phyloP scores from a whole-genome alignment of 176 grass and related monocot species.

The Puya raimondii region DNA sequence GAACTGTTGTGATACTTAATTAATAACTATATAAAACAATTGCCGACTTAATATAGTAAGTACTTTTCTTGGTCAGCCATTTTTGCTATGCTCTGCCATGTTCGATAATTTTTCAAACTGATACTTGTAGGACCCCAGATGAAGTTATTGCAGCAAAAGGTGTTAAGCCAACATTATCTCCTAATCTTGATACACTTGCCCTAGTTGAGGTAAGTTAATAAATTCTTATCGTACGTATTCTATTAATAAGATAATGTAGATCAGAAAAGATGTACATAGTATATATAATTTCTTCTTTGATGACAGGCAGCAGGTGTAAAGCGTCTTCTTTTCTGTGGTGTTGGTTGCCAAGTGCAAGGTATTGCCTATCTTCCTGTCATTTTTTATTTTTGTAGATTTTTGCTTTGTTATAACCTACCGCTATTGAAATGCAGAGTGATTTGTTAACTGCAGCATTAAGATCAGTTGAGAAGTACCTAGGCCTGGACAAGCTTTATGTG shows the following conservation, averaged over 20 bases:
- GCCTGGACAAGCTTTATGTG: slow-evolving; percentile 97
- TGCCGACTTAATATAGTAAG: too few relatives aligned
- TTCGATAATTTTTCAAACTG: slow-evolving; percentile 9
- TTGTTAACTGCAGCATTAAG: slow-evolving; percentile 66
- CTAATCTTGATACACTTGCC: slow-evolving; percentile 70
- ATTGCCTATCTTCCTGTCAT: neutral
- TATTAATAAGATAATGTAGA: neutral
- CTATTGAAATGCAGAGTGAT: slow-evolving; percentile 40
- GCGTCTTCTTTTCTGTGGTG: slow-evolving; percentile 91
- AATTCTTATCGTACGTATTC: slow-evolving; percentile 5
- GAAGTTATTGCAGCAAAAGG: slow-evolving; percentile 91
- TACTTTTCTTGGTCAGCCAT: too few relatives aligned
- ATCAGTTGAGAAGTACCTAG: slow-evolving; percentile 89
- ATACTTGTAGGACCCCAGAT: slow-evolving; percentile 57
- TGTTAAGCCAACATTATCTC: slow-evolving; percentile 84
- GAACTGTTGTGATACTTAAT: neutral
- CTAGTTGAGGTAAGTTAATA: slow-evolving; percentile 63
- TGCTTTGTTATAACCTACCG: slow-evolving; percentile 26
- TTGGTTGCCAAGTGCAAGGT: slow-evolving; percentile 99
- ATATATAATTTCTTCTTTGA: slow-evolving; percentile 7
- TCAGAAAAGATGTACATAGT: neutral
- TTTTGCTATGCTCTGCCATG: too few relatives aligned
- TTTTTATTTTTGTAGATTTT: slow-evolving; percentile 3
- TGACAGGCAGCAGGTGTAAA: slow-evolving; percentile 93
- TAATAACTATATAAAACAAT: too few relatives aligned